Base-by-base conservation (phyloP, 176 grass and related monocot genomes). In the Musa beccarii region DNA sequence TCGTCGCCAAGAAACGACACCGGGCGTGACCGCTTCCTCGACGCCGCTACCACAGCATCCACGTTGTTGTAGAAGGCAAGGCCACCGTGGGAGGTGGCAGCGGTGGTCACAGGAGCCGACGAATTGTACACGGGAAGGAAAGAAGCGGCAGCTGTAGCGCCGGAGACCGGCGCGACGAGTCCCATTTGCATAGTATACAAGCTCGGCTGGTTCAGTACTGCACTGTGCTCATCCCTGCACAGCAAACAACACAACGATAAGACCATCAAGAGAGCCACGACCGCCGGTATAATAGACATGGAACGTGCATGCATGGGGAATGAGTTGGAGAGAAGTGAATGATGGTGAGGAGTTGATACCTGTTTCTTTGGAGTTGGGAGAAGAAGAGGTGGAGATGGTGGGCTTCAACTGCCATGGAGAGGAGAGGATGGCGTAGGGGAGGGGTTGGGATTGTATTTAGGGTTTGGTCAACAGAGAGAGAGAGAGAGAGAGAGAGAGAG, bases 371-470 rank as follows among this genome's bases (percentile, higher is more conserved):
- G 49, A 78, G 23, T 54, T 68, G 76, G 51, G 63, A 21, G 56
- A 52, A 72, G 52, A 82, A 28, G 70, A 75, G 82, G 67, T 76
- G 78, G 0, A 87, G 74, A 70, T 84, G 73, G 61, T 79, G 78
- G 53, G 83, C 79, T 53, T 96, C 81, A 61, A 96, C 87, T 56
- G 81, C 93, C 89, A 92, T 92, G 53, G 52, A 71, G 55, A 29
- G 57, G 28, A 2, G 29, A 57, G 34, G 74, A 12, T n/a, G 54
- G 29, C 56, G 15, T 21, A 29, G 34, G 34, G 34, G 34, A 43
- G 4, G 34, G 34, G 34, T 43, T 43, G 34, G 34, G 34, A 43
- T 57, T 63, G 23, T 68, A 68, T 78, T 67, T 63, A 63, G 74
- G 63, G 63, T 78, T 68, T 68, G 63, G 50, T 68, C 68, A 12